Conservation (phyloP, 352 stramenopile species). For the Pythium aquatile region DNA sequence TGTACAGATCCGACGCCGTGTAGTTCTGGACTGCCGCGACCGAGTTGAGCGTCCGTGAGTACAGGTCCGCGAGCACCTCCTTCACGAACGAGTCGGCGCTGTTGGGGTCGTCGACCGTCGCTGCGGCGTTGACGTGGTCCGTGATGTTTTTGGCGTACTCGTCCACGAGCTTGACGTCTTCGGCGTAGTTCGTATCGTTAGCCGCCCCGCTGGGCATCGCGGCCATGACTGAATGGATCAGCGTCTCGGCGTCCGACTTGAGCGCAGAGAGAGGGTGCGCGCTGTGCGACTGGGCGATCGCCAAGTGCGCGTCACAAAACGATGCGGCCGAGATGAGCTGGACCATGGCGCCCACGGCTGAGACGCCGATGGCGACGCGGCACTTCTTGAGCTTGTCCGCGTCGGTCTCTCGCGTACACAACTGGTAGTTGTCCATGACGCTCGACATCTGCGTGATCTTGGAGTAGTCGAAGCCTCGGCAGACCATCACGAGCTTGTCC, state of each 20-base stretch:
- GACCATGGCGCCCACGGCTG: not conserved
- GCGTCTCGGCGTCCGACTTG: not conserved
- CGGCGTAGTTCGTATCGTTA: not conserved
- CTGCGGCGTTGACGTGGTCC: not conserved
- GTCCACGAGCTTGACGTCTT: not conserved
- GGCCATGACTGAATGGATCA: not conserved
- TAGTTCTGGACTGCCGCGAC: conserved; percentile 5
- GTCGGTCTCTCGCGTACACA: conserved; percentile 8
- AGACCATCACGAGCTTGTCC: not conserved
- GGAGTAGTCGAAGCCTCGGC: conserved; percentile 10
- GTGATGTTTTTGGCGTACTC: not conserved
- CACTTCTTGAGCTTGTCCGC: not conserved
- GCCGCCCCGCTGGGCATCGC: not conserved
- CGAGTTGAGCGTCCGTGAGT: conserved; percentile 7
- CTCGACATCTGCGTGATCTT: not conserved
- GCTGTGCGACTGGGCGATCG: conserved; percentile 14
- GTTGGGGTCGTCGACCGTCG: not conserved
- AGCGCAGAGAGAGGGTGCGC: conserved; percentile 2
- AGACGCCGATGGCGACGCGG: not conserved
- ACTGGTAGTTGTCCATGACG: not conserved
- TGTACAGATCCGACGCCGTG: conserved; percentile 11
- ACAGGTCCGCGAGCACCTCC: conserved; percentile 4
- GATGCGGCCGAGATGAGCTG: not conserved
- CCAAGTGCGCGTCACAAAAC: conserved; percentile 7
- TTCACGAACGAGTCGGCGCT: conserved; percentile 2